Percentiles rank a stretch among this genome's conserved stretches.
Evolutionary conservation across 2,329 filamentous ascomycete genomes (phyloP).

Genomic region (Alternaria angustiovoidea): DNA sequence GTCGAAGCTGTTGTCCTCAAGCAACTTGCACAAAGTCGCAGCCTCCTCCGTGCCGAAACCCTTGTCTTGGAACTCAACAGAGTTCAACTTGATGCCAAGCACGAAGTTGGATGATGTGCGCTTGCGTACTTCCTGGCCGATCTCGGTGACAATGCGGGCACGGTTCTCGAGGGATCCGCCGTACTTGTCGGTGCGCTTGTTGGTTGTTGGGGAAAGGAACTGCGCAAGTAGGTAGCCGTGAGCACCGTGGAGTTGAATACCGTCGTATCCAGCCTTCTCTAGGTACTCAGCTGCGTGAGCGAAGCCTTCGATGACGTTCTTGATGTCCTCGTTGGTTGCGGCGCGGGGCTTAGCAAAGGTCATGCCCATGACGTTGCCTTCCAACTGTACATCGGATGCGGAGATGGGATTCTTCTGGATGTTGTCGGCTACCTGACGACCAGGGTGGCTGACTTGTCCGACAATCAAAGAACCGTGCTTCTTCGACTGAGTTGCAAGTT

Average conservation of each 20-base stretch:
- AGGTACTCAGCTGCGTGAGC: slow-evolving; percentile 69
- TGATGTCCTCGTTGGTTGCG: slow-evolving; percentile 64
- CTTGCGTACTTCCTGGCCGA: slow-evolving; percentile 49
- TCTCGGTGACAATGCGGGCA: slow-evolving; percentile 52
- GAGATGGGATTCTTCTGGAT: slow-evolving; percentile 61
- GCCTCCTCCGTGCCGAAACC: slow-evolving; percentile 63
- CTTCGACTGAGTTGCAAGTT: slow-evolving; percentile 64
- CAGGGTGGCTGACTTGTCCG: slow-evolving; percentile 69
- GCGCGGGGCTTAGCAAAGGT: slow-evolving; percentile 63
- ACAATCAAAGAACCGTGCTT: slow-evolving; percentile 66
- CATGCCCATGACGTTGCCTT: slow-evolving; percentile 52
- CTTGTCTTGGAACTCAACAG: slow-evolving; percentile 63
- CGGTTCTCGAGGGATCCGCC: slow-evolving; percentile 56
- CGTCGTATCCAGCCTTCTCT: slow-evolving; percentile 68
- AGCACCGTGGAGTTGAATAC: slow-evolving; percentile 57
- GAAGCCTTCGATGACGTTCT: slow-evolving; percentile 65
- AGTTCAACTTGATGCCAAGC: slow-evolving; percentile 67
- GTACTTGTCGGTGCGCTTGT: slow-evolving; percentile 55
- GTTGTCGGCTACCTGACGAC: slow-evolving; percentile 60
- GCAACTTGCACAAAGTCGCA: slow-evolving; percentile 56
- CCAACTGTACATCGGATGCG: slow-evolving; percentile 55
- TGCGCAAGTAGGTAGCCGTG: slow-evolving; percentile 58
- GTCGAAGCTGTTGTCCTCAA: slow-evolving; percentile 62
- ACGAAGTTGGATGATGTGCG: slow-evolving; percentile 53
- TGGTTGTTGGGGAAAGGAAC: slow-evolving; percentile 55